A percentile compares a stretch with the other conserved stretches of the same genome.
Evolutionary conservation across 495 filamentous ascomycete species (phyloP).

Genomic region (Aspergillus asperescens): DNA sequence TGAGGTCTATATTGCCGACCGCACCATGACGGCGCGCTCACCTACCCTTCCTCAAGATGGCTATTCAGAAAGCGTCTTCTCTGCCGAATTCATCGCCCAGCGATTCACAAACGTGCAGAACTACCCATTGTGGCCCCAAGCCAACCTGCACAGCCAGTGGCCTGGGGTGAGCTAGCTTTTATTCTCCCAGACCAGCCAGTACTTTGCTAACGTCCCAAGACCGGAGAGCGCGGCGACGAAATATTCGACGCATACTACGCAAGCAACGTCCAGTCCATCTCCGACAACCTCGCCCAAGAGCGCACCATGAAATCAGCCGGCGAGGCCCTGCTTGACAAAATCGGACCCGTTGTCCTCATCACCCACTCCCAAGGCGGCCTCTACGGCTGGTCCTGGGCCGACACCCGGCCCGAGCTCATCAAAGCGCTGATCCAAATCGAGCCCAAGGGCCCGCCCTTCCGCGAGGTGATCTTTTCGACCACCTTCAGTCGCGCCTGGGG

Average conservation of each 20-base stretch:
- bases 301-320: slow-evolving; percentile 40
- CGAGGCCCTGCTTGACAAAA: slow-evolving; percentile 41
- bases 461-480: slow-evolving; percentile 25
- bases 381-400: slow-evolving; percentile 45
- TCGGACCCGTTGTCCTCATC: slow-evolving; percentile 45
- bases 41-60: slow-evolving; percentile 29
- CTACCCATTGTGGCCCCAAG: slow-evolving; percentile 40
- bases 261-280: slow-evolving; percentile 39
- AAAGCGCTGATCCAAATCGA: slow-evolving; percentile 48
- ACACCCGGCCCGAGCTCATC: slow-evolving; percentile 42
- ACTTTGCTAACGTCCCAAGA: not conserved
- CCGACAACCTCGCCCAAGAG: slow-evolving; percentile 31
- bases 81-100: slow-evolving; percentile 30
- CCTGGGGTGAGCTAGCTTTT: slow-evolving; percentile 21
- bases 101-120: slow-evolving; percentile 36
- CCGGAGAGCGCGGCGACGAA: slow-evolving; percentile 37
- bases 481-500: slow-evolving; percentile 34
- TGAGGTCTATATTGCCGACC: slow-evolving; percentile 43
- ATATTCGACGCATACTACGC: slow-evolving; percentile 44
- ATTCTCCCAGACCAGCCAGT: not conserved
- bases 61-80: slow-evolving; percentile 22
- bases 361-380: slow-evolving; percentile 51
- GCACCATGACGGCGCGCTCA: slow-evolving; percentile 40
- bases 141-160: slow-evolving; percentile 46
- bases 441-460: slow-evolving; percentile 51